Percentiles rank a stretch among this genome's conserved stretches.
Evolutionary conservation across 2,329 filamentous ascomycete species (phyloP).

Genomic region (Clonostachys rosea): DNA sequence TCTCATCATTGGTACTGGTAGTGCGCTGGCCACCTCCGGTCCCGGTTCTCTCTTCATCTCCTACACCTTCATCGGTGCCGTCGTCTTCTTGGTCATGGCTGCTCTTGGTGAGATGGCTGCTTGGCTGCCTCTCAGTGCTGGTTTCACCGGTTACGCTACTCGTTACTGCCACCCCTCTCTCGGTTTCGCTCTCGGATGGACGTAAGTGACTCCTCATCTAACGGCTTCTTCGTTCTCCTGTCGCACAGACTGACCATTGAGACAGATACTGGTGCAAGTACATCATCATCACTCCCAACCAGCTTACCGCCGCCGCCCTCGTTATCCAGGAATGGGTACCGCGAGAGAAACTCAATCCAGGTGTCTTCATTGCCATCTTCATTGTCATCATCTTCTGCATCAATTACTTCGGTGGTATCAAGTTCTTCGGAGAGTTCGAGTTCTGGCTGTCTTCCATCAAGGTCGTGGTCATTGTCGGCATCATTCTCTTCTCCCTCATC

Average conservation of each 20-base stretch:
- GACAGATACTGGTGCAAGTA: constrained; percentile 66
- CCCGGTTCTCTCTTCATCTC: constrained; percentile 68
- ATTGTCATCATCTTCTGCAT: constrained; percentile 57
- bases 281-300: constrained; percentile 81
- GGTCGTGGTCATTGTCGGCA: constrained; percentile 59
- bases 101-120: constrained; percentile 81
- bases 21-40: constrained; percentile 45
- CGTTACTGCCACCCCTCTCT: constrained; percentile 78
- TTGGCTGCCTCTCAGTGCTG: constrained; percentile 72
- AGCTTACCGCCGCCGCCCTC: constrained; percentile 74
- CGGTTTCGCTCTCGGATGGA: constrained; percentile 74
- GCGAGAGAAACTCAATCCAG: constrained; percentile 64
- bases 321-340: constrained; percentile 76
- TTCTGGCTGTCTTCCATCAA: constrained; percentile 64
- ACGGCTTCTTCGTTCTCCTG: background rate
- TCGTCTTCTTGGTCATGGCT: constrained; percentile 80
- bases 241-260: constrained; percentile 4
- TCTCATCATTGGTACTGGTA: constrained; percentile 65
- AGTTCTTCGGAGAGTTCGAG: constrained; percentile 62
- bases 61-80: constrained; percentile 62
- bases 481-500: constrained; percentile 62
- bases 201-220: constrained; percentile 33
- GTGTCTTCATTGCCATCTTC: constrained; percentile 74
- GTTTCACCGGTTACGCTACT: constrained; percentile 77
- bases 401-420: constrained; percentile 60